These are phyloP conservation scores for Butyriboletus loyo DNA, from an alignment of 768 basidiomycete genomes.

Conservation along the genomic window DNA sequence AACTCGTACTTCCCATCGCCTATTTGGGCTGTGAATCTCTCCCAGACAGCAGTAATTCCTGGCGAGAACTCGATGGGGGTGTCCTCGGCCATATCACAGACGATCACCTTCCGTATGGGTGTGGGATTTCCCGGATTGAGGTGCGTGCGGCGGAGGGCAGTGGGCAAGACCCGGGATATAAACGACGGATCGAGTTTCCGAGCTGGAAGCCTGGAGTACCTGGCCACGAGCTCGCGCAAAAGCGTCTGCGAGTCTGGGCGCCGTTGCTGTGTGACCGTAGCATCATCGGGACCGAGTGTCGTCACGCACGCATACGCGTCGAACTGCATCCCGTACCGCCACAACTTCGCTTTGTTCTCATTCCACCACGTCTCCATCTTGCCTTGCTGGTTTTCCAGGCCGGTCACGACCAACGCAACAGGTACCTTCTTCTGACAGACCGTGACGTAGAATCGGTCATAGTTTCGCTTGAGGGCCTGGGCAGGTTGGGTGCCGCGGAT, in stretches of 20 bases:
- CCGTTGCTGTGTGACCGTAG: background rate
- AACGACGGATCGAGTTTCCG: background rate
- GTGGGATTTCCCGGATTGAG: too few species aligned
- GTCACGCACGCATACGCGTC: conserved; percentile 6
- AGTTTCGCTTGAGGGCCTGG: conserved; percentile 25
- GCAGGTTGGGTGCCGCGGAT: background rate
- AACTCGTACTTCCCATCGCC: background rate
- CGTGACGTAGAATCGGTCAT: conserved; percentile 29
- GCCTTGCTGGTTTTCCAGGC: conserved; percentile 26
- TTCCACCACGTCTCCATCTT: conserved; percentile 28
- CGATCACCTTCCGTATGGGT: background rate
- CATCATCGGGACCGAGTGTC: background rate
- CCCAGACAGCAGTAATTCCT: background rate
- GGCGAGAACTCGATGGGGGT: background rate
- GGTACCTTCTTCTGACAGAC: conserved; percentile 36
- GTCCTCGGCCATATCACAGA: too few species aligned
- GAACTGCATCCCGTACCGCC: conserved; percentile 25
- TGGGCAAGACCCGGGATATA: background rate
- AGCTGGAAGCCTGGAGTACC: background rate
- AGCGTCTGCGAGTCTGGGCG: background rate
- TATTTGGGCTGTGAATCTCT: background rate
- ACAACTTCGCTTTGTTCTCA: conserved; percentile 25
- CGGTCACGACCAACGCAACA: conserved; percentile 33
- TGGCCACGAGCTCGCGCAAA: background rate
- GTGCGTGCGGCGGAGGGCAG: background rate